Conservation (phyloP, 2,329 filamentous ascomycete species). For the Fusarium concolor region DNA sequence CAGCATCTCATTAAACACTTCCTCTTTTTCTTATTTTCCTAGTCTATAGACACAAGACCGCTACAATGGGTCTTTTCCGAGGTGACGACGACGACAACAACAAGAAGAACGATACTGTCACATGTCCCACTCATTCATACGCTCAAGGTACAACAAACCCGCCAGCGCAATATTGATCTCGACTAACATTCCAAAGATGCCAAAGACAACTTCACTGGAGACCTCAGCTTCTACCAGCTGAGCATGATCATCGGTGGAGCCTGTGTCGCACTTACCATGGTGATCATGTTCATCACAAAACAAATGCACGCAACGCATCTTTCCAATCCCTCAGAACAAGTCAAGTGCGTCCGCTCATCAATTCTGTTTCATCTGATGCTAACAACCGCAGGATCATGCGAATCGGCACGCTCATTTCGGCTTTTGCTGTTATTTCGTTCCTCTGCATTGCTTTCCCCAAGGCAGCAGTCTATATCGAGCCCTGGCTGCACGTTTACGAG, state of each 20-base stretch:
- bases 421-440: constrained; percentile 35
- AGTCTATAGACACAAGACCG: neutral
- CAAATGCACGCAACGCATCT: constrained; percentile 38
- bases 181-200: constrained; percentile 21
- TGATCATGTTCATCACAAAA: constrained; percentile 29
- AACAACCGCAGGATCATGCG: constrained; percentile 25
- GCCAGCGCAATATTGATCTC: neutral
- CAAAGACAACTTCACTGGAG: constrained; percentile 14
- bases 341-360: constrained; percentile 27
- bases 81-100: neutral
- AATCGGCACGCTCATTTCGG: constrained; percentile 31
- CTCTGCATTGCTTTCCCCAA: constrained; percentile 21
- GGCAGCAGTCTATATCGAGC: constrained; percentile 32
- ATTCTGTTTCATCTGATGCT: neutral
- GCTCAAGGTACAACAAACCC: constrained; percentile 4
- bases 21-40: rapidly evolving
- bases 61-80: neutral
- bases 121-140: constrained; percentile 18
- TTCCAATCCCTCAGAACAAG: constrained; percentile 36
- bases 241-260: constrained; percentile 36
- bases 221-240: constrained; percentile 27
- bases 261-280: constrained; percentile 28
- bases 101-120: neutral
- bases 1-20: neutral
- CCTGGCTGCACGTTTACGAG: constrained; percentile 36